These are phyloP conservation scores for Fonsecaea pedrosoi DNA, from an alignment of 2,329 filamentous ascomycete species.

Conservation along the genomic window DNA sequence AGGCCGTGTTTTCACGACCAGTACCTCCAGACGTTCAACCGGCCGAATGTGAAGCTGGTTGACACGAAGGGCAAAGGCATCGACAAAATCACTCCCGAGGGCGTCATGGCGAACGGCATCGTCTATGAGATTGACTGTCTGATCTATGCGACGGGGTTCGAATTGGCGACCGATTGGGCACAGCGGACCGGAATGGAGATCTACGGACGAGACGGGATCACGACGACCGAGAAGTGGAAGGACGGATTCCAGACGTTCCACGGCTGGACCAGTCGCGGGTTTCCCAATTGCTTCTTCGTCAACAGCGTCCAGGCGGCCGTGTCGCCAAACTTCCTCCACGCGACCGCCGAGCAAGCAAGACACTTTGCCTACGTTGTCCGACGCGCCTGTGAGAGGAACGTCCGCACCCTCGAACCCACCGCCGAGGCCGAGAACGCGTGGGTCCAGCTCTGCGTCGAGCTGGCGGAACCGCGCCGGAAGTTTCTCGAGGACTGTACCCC, in stretches of 20 bases:
- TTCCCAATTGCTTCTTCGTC: conserved; percentile 35
- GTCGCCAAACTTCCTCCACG: conserved; percentile 35
- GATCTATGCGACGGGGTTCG: conserved; percentile 57
- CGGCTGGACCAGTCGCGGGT: conserved; percentile 30
- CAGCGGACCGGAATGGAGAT: conserved; percentile 40
- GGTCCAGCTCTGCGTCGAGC: conserved; percentile 26
- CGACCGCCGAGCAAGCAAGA: conserved; percentile 31
- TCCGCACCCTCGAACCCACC: conserved; percentile 32
- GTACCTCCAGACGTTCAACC: conserved; percentile 66
- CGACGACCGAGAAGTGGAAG: conserved; percentile 41
- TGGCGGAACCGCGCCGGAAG: conserved; percentile 15
- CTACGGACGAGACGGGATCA: conserved; percentile 39
- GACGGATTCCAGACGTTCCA: conserved; percentile 32
- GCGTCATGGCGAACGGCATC: conserved; percentile 56
- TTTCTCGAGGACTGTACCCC: conserved; percentile 35
- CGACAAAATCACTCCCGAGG: conserved; percentile 52
- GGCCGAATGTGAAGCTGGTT: conserved; percentile 63
- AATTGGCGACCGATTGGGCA: conserved; percentile 29
- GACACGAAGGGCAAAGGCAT: conserved; percentile 65
- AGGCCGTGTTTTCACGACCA: conserved; percentile 67
- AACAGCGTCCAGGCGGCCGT: conserved; percentile 32
- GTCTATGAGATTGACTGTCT: conserved; percentile 59
- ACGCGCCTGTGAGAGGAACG: conserved; percentile 19
- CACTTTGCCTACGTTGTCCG: conserved; percentile 34
- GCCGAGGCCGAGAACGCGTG: conserved; percentile 31